phyloP scores from a whole-genome alignment of 1,284 basidiomycete genomes.

The Ceratobasidium sp. region DNA sequence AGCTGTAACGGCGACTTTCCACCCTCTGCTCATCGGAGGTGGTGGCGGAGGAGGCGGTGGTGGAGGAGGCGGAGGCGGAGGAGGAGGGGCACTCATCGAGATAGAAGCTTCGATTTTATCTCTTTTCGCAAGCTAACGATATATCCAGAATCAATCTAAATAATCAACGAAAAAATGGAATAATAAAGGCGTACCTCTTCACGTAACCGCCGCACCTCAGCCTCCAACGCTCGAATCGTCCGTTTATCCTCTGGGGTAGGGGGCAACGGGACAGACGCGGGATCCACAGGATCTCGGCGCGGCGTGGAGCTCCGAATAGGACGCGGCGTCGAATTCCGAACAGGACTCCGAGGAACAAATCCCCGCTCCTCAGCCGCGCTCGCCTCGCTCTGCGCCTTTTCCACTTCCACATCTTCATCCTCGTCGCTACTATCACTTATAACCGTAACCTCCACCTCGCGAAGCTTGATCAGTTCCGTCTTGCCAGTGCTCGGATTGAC shows the following conservation, averaged over 20 bases:
- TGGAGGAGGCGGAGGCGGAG: conserved; percentile 60
- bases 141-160: conserved; percentile 20
- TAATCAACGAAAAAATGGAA: neutral
- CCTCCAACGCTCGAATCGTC: conserved; percentile 73
- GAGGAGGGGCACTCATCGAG: conserved; percentile 51
- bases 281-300: conserved; percentile 5
- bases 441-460: conserved; percentile 36
- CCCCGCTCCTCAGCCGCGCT: neutral
- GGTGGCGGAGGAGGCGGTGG: conserved; percentile 64
- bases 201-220: conserved; percentile 71
- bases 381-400: conserved; percentile 46
- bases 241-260: conserved; percentile 62
- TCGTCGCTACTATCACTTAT: conserved; percentile 48
- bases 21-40: neutral
- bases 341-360: neutral
- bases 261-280: conserved; percentile 31
- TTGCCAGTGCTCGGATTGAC: conserved; percentile 19
- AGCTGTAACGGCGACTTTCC: conserved; percentile 20
- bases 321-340: conserved; percentile 1
- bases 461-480: conserved; percentile 1
- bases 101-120: conserved; percentile 56
- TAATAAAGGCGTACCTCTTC: conserved; percentile 67
- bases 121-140: conserved; percentile 21
- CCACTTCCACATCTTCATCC: conserved; percentile 60
- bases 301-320: no score